phyloP scores from a whole-genome alignment of 768 basidiomycete genomes.

The Naganishia vishniacii region DNA sequence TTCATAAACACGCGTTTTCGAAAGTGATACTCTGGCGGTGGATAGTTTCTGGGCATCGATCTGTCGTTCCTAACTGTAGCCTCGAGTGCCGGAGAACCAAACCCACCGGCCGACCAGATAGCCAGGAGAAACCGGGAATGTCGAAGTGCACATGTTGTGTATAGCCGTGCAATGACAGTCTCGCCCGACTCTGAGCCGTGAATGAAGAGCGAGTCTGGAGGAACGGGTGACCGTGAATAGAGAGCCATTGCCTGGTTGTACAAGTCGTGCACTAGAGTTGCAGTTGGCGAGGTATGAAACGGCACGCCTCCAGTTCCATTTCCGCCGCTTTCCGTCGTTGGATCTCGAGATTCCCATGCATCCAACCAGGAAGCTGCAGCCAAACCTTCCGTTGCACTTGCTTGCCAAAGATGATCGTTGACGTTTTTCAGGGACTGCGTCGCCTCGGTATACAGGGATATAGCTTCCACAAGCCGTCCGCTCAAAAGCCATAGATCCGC shows the following conservation, averaged over 20 bases:
- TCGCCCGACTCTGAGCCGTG: constrained; percentile 25
- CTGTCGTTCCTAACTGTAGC: constrained; percentile 41
- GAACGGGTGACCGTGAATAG: constrained; percentile 19
- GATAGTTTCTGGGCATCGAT: constrained; percentile 47
- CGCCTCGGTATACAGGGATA: constrained; percentile 81
- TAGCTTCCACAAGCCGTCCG: constrained; percentile 77
- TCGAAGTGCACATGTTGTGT: constrained; percentile 66
- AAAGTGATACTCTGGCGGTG: constrained; percentile 22
- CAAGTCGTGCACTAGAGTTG: not conserved
- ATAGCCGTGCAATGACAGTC: constrained; percentile 23
- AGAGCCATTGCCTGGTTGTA: constrained; percentile 13
- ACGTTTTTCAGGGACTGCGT: constrained; percentile 66
- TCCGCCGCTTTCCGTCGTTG: not conserved
- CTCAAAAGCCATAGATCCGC: constrained; percentile 83
- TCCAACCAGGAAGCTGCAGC: constrained; percentile 74
- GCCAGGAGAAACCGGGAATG: constrained; percentile 75
- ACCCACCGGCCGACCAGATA: constrained; percentile 64
- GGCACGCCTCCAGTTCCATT: constrained; percentile 4
- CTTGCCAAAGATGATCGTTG: constrained; percentile 82
- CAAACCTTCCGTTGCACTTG: constrained; percentile 76
- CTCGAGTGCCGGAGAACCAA: constrained; percentile 53
- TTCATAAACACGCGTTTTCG: constrained; percentile 56
- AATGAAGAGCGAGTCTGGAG: constrained; percentile 25
- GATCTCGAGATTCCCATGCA: constrained; percentile 57
- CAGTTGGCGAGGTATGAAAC: constrained; percentile 6